phyloP scores from a whole-genome alignment of 768 basidiomycete species.

The Steccherinum ochraceum region DNA sequence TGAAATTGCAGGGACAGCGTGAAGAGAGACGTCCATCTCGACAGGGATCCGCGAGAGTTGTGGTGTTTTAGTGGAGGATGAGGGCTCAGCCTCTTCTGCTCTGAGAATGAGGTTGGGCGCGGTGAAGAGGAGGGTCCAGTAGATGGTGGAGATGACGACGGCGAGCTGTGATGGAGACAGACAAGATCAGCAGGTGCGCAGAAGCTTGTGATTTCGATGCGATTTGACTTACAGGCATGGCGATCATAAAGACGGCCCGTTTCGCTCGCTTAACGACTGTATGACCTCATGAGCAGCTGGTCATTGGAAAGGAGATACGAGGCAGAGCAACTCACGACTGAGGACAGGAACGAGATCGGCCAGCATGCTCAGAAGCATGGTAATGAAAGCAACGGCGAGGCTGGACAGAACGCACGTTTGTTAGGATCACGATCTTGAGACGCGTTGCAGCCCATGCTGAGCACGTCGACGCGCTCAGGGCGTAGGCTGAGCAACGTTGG shows the following conservation, averaged over 20 bases:
- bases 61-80: conserved; percentile 24
- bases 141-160: conserved; percentile 50
- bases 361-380: conserved; percentile 33
- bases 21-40: conserved; percentile 45
- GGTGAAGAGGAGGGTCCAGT: conserved; percentile 58
- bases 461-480: too few species aligned
- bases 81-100: conserved; percentile 13
- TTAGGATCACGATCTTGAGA: neutral
- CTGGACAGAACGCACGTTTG: conserved; percentile 11
- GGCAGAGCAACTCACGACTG: conserved; percentile 22
- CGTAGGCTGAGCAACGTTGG: too few species aligned
- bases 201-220: neutral
- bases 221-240: conserved; percentile 50
- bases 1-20: conserved; percentile 52
- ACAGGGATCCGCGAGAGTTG: conserved; percentile 36
- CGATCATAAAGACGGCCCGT: conserved; percentile 52
- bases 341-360: conserved; percentile 36
- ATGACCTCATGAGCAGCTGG: conserved; percentile 1
- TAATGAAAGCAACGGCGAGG: conserved; percentile 32
- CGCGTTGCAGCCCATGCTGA: too few species aligned
- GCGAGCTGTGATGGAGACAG: conserved; percentile 30
- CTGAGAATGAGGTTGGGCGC: conserved; percentile 52
- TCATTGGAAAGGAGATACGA: neutral
- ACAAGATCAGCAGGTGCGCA: neutral
- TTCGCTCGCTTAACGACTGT: conserved; percentile 41